A percentile compares a stretch with the other conserved stretches of the same genome.
These are phyloP conservation scores for Mycocentrospora acerina DNA, from an alignment of 2,329 filamentous ascomycete species.

Conservation along the genomic window DNA sequence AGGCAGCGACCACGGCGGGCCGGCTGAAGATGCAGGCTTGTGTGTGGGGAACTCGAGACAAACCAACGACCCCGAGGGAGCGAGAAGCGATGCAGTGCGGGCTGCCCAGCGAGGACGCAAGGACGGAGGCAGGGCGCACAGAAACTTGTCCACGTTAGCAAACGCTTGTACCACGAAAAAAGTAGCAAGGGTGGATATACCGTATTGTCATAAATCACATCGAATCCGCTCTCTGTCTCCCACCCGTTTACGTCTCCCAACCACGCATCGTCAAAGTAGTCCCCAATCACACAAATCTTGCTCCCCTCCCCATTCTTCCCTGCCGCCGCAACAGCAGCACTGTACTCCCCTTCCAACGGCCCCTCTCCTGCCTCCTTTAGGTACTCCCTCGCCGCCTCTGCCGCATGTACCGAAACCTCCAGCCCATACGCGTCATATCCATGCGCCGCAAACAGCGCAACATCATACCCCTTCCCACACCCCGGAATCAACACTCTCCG, in stretches of 20 bases:
- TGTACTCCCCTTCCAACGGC: conserved; percentile 47
- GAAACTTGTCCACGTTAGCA: conserved; percentile 50
- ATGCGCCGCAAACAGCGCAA: conserved; percentile 69
- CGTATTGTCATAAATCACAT: conserved; percentile 67
- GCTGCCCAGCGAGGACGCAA: conserved; percentile 61
- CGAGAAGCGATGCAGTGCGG: conserved; percentile 57
- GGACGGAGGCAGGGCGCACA: conserved; percentile 59
- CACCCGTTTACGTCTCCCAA: conserved; percentile 40
- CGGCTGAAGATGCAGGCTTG: conserved; percentile 64
- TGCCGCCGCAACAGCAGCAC: conserved; percentile 41
- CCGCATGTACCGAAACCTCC: conserved; percentile 61
- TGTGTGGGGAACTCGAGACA: conserved; percentile 78
- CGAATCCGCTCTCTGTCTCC: conserved; percentile 53
- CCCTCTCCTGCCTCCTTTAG: conserved; percentile 33
- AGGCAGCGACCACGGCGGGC: conserved; percentile 72
- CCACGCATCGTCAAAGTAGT: conserved; percentile 68
- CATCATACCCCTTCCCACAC: conserved; percentile 81
- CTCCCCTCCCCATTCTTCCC: conserved; percentile 52
- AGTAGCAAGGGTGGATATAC: conserved; percentile 40
- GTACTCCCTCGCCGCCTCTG: conserved; percentile 50
- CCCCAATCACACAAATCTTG: conserved; percentile 60
- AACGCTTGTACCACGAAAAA: background rate
- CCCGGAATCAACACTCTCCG: conserved; percentile 73
- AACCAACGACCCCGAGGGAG: conserved; percentile 55
- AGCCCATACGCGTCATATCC: conserved; percentile 79